Conservation (phyloP, 352 stramenopile genomes). For the Pythium brachiatum region DNA sequence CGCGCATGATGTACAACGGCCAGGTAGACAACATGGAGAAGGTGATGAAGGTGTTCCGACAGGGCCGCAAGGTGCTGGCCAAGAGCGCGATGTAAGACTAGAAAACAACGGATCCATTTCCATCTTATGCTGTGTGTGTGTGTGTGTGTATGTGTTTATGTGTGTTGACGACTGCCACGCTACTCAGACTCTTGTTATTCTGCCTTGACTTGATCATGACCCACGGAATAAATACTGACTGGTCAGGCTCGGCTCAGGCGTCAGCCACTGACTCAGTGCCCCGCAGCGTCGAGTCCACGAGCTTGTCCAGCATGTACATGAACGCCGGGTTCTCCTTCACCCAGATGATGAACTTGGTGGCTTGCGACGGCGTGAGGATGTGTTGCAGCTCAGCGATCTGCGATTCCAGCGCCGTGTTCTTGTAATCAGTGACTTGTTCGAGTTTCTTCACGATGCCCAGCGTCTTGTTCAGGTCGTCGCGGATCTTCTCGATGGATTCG, state of each 20-base stretch:
- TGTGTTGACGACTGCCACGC: neutral
- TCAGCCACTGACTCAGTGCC: no score
- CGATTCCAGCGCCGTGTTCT: slow-evolving; percentile 73
- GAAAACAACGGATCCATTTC: neutral
- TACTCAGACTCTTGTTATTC: slow-evolving; percentile 2
- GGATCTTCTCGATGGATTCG: slow-evolving; percentile 57
- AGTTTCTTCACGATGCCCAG: slow-evolving; percentile 66
- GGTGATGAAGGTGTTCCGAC: slow-evolving; percentile 48
- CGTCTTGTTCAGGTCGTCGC: slow-evolving; percentile 67
- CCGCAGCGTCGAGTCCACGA: slow-evolving; percentile 63
- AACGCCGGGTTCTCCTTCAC: slow-evolving; percentile 84
- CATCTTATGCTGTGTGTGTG: neutral
- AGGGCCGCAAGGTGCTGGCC: slow-evolving; percentile 38
- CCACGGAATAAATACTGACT: slow-evolving; percentile 16
- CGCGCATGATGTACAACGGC: slow-evolving; percentile 52
- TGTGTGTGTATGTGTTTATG: no score
- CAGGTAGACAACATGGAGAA: slow-evolving; percentile 64
- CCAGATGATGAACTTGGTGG: slow-evolving; percentile 86
- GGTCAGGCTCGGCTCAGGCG: neutral
- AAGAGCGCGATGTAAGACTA: slow-evolving; percentile 8
- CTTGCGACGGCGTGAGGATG: slow-evolving; percentile 73
- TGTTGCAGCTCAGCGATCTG: slow-evolving; percentile 68
- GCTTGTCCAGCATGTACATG: slow-evolving; percentile 86
- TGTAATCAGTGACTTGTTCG: slow-evolving; percentile 70
- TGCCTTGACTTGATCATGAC: slow-evolving; percentile 4